Conservation (phyloP, 1,284 basidiomycete genomes). For the Phlebopus sp. region DNA sequence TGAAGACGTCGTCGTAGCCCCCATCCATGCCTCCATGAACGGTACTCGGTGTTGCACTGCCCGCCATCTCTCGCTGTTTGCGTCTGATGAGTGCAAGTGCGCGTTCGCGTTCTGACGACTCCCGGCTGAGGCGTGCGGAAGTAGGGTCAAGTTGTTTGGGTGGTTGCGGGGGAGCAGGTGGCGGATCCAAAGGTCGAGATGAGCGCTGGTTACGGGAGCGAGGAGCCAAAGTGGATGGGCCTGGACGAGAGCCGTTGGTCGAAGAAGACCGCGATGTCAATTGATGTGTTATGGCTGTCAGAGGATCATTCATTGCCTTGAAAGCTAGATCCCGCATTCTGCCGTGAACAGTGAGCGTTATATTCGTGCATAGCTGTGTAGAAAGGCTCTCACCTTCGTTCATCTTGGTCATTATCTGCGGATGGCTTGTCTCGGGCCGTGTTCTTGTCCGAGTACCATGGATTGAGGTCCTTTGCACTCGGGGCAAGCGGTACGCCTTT, state of each 20-base stretch:
- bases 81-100: constrained; percentile 65
- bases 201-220: constrained; percentile 9
- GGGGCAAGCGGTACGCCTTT: constrained; percentile 72
- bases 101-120: constrained; percentile 69
- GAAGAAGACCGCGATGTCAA: constrained; percentile 42
- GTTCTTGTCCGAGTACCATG: constrained; percentile 64
- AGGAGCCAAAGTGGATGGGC: constrained; percentile 9
- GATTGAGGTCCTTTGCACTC: constrained; percentile 67
- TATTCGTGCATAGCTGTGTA: constrained; percentile 1
- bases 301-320: constrained; percentile 66
- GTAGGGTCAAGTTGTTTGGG: constrained; percentile 39
- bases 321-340: constrained; percentile 61
- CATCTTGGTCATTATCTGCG: constrained; percentile 17
- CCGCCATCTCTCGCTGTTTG: constrained; percentile 58
- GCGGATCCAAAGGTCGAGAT: constrained; percentile 12
- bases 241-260: constrained; percentile 2
- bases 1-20: constrained; percentile 70
- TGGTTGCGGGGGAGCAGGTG: constrained; percentile 20
- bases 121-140: constrained; percentile 59
- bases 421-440: constrained; percentile 36
- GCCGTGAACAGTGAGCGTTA: neutral
- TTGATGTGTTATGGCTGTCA: constrained; percentile 69
- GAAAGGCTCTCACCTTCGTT: constrained; percentile 25
- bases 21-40: constrained; percentile 50
- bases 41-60: constrained; percentile 67